Evolutionary conservation across 805 yeast genomes (phyloP).

Genomic region (Ogataea trehalophila): DNA sequence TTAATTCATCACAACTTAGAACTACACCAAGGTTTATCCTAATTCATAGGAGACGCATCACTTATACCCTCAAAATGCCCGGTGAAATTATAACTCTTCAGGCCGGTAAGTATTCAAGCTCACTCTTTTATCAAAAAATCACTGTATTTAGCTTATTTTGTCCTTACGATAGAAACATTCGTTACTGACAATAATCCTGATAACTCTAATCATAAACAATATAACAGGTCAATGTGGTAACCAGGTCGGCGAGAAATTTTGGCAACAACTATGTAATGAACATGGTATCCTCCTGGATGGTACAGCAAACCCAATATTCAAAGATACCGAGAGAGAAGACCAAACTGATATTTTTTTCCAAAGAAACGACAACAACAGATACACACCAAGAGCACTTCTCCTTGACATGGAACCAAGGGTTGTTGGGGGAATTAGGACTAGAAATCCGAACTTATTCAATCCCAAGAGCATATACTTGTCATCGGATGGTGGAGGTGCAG

Average conservation of each 20-base stretch:
- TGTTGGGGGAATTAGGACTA: slow-evolving; percentile 50
- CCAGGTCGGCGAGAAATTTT: slow-evolving; percentile 88
- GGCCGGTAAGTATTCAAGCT: slow-evolving; percentile 35
- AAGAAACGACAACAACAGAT: slow-evolving; percentile 60
- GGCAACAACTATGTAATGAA: slow-evolving; percentile 83
- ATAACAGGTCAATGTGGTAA: slow-evolving; percentile 87
- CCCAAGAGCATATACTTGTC: slow-evolving; percentile 78
- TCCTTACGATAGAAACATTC: not conserved
- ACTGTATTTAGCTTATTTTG: not conserved
- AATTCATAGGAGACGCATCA: too few species aligned
- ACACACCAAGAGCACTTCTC: slow-evolving; percentile 82
- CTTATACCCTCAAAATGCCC: slow-evolving; percentile 29
- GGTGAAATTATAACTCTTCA: slow-evolving; percentile 71
- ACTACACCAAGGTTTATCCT: too few species aligned
- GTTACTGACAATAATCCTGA: slow-evolving; percentile 8
- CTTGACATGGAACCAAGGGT: slow-evolving; percentile 91
- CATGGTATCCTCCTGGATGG: slow-evolving; percentile 80
- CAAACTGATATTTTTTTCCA: slow-evolving; percentile 82
- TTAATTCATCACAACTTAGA: too few species aligned
- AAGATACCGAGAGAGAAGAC: slow-evolving; percentile 47
- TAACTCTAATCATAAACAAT: not conserved
- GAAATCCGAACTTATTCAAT: slow-evolving; percentile 62
- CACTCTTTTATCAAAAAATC: not conserved
- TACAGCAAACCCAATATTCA: slow-evolving; percentile 35
- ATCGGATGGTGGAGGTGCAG: slow-evolving; percentile 88